Evolutionary conservation across 306 rosid genomes (phyloP).

Genomic region (Clitoria ternatea): DNA sequence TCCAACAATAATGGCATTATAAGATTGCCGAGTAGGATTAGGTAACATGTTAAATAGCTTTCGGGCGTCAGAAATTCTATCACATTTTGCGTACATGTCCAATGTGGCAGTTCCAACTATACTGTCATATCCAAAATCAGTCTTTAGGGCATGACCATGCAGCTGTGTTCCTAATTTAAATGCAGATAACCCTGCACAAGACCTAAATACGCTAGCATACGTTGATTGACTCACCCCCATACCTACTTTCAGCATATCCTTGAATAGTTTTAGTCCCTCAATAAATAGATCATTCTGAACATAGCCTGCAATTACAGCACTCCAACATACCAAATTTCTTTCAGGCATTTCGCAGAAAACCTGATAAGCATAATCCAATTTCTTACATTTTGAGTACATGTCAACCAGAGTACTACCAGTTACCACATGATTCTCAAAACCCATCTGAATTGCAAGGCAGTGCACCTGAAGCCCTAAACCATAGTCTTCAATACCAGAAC

Average conservation of each 20-base stretch:
- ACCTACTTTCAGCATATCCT: conserved; percentile 57
- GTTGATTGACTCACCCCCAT: conserved; percentile 79
- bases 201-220: conserved; percentile 77
- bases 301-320: conserved; percentile 75
- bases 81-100: conserved; percentile 89
- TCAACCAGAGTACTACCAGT: conserved; percentile 73
- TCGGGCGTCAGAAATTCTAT: conserved; percentile 52
- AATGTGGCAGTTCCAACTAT: conserved; percentile 80
- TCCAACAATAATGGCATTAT: conserved; percentile 73
- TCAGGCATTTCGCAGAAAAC: conserved; percentile 57
- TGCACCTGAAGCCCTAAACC: conserved; percentile 68
- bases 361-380: conserved; percentile 40
- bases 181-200: conserved; percentile 75
- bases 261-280: conserved; percentile 55
- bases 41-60: conserved; percentile 57
- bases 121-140: conserved; percentile 53
- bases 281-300: conserved; percentile 60
- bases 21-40: conserved; percentile 55
- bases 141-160: conserved; percentile 70
- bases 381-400: conserved; percentile 72
- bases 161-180: conserved; percentile 61
- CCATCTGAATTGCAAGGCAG: conserved; percentile 57
- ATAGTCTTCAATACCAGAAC: conserved; percentile 47
- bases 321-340: conserved; percentile 75
- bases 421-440: conserved; percentile 53